These are phyloP conservation scores for Ramalina peruviana DNA, from an alignment of 495 filamentous ascomycete species.

Conservation along the genomic window DNA sequence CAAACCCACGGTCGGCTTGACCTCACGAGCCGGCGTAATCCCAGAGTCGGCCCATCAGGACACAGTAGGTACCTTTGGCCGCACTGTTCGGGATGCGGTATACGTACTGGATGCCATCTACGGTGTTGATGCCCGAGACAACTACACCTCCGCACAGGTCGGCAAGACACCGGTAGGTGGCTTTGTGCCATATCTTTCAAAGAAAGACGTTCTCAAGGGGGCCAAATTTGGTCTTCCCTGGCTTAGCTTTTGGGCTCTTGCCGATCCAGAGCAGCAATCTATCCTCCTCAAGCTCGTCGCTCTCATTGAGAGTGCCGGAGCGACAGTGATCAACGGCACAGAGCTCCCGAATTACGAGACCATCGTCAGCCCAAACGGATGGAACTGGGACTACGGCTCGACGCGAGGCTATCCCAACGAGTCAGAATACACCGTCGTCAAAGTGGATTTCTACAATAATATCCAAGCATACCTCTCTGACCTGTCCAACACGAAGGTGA, in stretches of 20 bases:
- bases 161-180: slow-evolving; percentile 38
- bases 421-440: slow-evolving; percentile 57
- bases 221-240: slow-evolving; percentile 59
- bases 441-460: slow-evolving; percentile 66
- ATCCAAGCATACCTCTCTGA: slow-evolving; percentile 50
- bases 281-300: slow-evolving; percentile 38
- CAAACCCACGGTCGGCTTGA: slow-evolving; percentile 54
- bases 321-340: slow-evolving; percentile 54
- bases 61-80: slow-evolving; percentile 50
- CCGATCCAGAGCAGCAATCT: slow-evolving; percentile 35
- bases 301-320: slow-evolving; percentile 44
- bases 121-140: slow-evolving; percentile 43
- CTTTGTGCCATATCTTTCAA: slow-evolving; percentile 41
- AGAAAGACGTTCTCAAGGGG: slow-evolving; percentile 38
- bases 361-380: slow-evolving; percentile 47
- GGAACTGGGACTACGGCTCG: slow-evolving; percentile 60
- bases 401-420: slow-evolving; percentile 51
- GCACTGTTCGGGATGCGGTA: slow-evolving; percentile 51
- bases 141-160: slow-evolving; percentile 42
- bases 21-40: slow-evolving; percentile 47
- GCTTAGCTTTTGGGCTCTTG: slow-evolving; percentile 51
- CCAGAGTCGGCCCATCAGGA: slow-evolving; percentile 55
- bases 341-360: slow-evolving; percentile 48
- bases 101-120: slow-evolving; percentile 54
- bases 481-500: slow-evolving; percentile 48